A percentile compares a stretch with the other conserved stretches of the same genome.
Evolutionary conservation across 1,284 basidiomycete species (phyloP).

Genomic region (Neonothopanus nambi): DNA sequence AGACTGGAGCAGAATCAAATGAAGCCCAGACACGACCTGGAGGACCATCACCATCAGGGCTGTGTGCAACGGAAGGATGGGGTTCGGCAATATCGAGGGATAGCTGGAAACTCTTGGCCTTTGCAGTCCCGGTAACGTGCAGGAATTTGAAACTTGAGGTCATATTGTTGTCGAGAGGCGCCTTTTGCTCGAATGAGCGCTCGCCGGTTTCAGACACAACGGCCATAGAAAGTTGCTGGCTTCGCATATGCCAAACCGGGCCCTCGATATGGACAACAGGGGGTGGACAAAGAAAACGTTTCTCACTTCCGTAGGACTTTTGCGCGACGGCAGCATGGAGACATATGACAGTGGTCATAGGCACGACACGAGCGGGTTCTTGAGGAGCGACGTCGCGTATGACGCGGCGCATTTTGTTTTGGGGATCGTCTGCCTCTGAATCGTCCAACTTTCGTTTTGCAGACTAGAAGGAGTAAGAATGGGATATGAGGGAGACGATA

Average conservation of each 20-base stretch:
- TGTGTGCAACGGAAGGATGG: conserved; percentile 43
- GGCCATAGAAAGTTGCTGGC: conserved; percentile 80
- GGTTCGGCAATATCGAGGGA: conserved; percentile 82
- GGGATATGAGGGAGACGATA: conserved; percentile 9
- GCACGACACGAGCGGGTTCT: conserved; percentile 69
- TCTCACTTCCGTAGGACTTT: conserved; percentile 91
- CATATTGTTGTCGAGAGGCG: conserved; percentile 77
- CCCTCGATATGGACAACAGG: conserved; percentile 88
- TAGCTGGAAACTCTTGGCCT: conserved; percentile 87
- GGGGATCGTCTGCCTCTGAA: conserved; percentile 64
- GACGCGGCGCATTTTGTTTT: conserved; percentile 77
- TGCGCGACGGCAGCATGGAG: conserved; percentile 88
- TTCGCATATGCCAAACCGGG: conserved; percentile 77
- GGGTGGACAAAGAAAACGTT: conserved; percentile 88
- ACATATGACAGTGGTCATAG: conserved; percentile 88
- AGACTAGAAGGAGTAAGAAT: conserved; percentile 19
- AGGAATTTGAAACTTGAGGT: conserved; percentile 88
- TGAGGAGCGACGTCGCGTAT: conserved; percentile 76
- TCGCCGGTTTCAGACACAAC: conserved; percentile 85
- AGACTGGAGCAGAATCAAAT: conserved; percentile 89
- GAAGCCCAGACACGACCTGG: conserved; percentile 82
- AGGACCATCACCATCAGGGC: conserved; percentile 53
- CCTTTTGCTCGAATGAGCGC: conserved; percentile 79
- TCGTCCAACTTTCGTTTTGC: conserved; percentile 77
- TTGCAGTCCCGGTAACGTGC: conserved; percentile 85